A percentile compares a stretch with the other conserved stretches of the same genome.
Evolutionary conservation across 352 stramenopile species (phyloP).

Genomic region (Aphanomyces cochlioides): DNA sequence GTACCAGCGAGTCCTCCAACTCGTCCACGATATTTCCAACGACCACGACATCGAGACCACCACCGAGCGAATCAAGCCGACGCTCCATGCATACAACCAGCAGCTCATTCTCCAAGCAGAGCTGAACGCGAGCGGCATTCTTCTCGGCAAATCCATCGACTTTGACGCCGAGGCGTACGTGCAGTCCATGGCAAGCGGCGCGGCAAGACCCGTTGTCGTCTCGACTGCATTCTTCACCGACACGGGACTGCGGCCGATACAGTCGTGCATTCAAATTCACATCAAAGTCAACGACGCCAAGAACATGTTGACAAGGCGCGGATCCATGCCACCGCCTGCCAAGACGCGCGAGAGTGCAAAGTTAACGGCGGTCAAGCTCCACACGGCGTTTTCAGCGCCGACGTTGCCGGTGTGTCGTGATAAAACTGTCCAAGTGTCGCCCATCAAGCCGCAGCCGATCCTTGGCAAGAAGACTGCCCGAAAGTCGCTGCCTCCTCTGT

Average conservation of each 20-base stretch:
- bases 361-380: too few species aligned
- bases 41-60: slow-evolving; percentile 11
- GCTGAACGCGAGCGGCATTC: slow-evolving; percentile 38
- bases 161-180: slow-evolving; percentile 43
- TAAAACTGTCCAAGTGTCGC: too few species aligned
- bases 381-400: too few species aligned
- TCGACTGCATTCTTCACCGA: background rate
- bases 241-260: background rate
- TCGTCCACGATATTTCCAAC: slow-evolving; percentile 34
- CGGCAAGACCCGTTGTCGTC: slow-evolving; percentile 28
- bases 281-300: slow-evolving; percentile 13
- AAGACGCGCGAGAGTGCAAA: too few species aligned
- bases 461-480: too few species aligned
- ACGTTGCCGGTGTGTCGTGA: too few species aligned
- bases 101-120: slow-evolving; percentile 37
- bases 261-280: slow-evolving; percentile 17
- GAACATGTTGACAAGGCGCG: background rate
- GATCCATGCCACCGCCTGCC: background rate
- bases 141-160: slow-evolving; percentile 43
- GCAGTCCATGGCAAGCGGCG: slow-evolving; percentile 37
- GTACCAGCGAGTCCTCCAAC: slow-evolving; percentile 43
- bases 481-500: background rate
- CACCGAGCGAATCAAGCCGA: slow-evolving; percentile 1
- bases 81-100: slow-evolving; percentile 38
- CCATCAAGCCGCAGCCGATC: too few species aligned